Percentiles rank a stretch among this genome's conserved stretches.
These are phyloP conservation scores for Alternaria sp. DNA, from an alignment of 2,329 filamentous ascomycete species.

Conservation along the genomic window DNA sequence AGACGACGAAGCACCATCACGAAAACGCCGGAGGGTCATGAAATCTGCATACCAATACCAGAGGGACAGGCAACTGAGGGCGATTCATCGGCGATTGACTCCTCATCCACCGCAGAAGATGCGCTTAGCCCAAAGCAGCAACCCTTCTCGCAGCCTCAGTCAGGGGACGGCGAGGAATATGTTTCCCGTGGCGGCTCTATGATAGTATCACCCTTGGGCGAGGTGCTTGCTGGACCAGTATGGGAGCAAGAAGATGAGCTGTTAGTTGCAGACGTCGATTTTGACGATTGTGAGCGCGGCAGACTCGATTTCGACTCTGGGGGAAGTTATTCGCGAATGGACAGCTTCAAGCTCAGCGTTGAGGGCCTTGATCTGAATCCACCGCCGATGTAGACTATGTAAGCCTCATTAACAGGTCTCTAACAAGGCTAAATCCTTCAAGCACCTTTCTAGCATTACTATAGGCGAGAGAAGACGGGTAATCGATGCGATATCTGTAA, in stretches of 20 bases:
- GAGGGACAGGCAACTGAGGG: constrained; percentile 17
- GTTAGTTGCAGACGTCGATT: constrained; percentile 76
- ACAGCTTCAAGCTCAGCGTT: constrained; percentile 66
- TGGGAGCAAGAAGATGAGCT: constrained; percentile 78
- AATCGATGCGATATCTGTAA: neutral
- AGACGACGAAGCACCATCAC: constrained; percentile 51
- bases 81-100: constrained; percentile 32
- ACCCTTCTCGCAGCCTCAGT: constrained; percentile 7
- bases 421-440: neutral
- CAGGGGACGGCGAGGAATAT: constrained; percentile 55
- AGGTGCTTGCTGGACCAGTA: constrained; percentile 79
- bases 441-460: neutral
- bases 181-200: constrained; percentile 79
- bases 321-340: constrained; percentile 82
- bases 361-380: constrained; percentile 66
- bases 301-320: constrained; percentile 82
- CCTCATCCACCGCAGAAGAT: constrained; percentile 20
- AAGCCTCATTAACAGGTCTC: neutral
- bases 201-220: constrained; percentile 79
- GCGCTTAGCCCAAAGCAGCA: constrained; percentile 22
- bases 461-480: neutral
- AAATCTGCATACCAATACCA: constrained; percentile 53
- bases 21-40: constrained; percentile 50
- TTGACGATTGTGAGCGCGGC: constrained; percentile 85
- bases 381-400: constrained; percentile 52